phyloP scores from a whole-genome alignment of 225 moss, liverwort and hornwort species.

The Ulota crispa region DNA sequence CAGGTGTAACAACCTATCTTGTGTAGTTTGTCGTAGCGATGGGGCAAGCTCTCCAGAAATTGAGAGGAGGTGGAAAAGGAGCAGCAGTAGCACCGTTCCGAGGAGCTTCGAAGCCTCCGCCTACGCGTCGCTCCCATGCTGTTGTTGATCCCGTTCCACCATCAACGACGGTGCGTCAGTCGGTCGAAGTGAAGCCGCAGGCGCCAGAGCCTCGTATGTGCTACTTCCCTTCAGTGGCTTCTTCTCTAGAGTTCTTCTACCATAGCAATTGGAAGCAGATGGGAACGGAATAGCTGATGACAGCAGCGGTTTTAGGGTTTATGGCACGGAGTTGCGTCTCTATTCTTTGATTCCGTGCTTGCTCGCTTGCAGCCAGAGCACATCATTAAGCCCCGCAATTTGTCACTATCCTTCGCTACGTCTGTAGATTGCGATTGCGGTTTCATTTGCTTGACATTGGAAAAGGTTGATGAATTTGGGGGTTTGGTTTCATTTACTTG shows the following conservation, averaged over 20 bases:
- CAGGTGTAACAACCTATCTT: background rate
- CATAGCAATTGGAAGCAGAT: background rate
- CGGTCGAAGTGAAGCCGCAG: constrained; percentile 62
- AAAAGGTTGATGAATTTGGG: background rate
- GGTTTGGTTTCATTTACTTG: background rate
- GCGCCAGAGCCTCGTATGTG: constrained; percentile 73
- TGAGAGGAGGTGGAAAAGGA: constrained; percentile 32
- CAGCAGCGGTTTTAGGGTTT: constrained; percentile 22
- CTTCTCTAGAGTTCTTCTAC: background rate
- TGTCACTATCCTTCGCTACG: background rate
- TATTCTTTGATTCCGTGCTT: background rate
- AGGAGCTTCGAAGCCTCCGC: constrained; percentile 3
- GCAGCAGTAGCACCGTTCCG: constrained; percentile 17
- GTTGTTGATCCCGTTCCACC: constrained; percentile 19
- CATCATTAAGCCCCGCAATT: background rate
- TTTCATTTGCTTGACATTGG: background rate
- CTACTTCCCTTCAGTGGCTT: background rate
- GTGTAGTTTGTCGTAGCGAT: constrained; percentile 25
- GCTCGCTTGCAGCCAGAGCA: background rate
- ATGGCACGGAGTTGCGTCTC: background rate
- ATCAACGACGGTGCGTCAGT: constrained; percentile 44
- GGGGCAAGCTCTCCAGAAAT: constrained; percentile 68
- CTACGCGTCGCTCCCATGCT: constrained; percentile 10
- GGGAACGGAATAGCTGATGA: background rate
- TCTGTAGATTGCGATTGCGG: background rate